These are phyloP conservation scores for Lentithecium fluviatile DNA, from an alignment of 495 filamentous ascomycete genomes.

Conservation along the genomic window DNA sequence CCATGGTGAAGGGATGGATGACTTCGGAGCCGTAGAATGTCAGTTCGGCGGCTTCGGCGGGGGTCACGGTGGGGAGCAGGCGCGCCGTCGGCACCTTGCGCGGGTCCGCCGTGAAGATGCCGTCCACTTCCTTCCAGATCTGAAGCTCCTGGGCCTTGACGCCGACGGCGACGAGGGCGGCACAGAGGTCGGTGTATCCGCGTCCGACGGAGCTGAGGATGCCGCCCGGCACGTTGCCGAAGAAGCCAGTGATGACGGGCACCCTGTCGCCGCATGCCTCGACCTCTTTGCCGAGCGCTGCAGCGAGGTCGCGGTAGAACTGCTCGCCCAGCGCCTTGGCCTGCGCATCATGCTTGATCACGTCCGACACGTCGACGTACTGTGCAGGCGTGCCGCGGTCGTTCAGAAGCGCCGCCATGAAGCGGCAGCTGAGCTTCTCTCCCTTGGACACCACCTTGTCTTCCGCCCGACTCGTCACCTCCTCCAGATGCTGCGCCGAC, in stretches of 20 bases:
- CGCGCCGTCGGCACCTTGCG: conserved; percentile 53
- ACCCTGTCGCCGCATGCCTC: conserved; percentile 59
- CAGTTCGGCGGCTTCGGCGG: conserved; percentile 54
- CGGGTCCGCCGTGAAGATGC: conserved; percentile 58
- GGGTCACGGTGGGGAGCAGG: conserved; percentile 51
- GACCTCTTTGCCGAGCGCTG: conserved; percentile 64
- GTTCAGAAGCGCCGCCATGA: conserved; percentile 77
- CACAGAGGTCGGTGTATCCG: conserved; percentile 56
- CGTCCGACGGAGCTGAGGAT: conserved; percentile 50
- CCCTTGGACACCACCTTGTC: conserved; percentile 90
- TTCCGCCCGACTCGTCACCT: conserved; percentile 77
- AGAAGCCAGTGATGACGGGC: conserved; percentile 49
- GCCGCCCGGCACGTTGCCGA: conserved; percentile 52
- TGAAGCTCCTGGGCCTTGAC: conserved; percentile 52
- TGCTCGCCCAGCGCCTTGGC: conserved; percentile 62
- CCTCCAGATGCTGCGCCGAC: conserved; percentile 54
- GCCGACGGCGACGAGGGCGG: conserved; percentile 51
- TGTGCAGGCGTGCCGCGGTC: conserved; percentile 76
- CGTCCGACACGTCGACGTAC: conserved; percentile 80
- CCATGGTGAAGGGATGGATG: conserved; percentile 98
- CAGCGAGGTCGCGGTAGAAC: conserved; percentile 77
- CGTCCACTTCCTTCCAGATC: conserved; percentile 59
- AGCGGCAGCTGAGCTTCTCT: conserved; percentile 87
- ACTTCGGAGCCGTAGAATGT: conserved; percentile 64
- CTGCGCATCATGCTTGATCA: conserved; percentile 61